Evolutionary conservation across 805 yeast genomes (phyloP).

Genomic region (Danielia reshetovae): DNA sequence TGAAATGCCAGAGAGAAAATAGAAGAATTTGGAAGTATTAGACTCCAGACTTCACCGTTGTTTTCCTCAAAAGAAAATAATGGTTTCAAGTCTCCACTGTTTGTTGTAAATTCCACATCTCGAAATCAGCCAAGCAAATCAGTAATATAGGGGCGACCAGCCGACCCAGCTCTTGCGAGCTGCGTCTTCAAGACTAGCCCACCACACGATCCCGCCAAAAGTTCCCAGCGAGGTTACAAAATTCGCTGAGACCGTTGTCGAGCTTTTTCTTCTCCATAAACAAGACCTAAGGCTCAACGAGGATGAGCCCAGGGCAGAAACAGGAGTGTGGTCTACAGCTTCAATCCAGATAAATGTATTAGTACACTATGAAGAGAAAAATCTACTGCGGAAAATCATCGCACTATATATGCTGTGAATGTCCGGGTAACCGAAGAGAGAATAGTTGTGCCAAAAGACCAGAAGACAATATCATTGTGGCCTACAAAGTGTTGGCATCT

Average conservation of each 20-base stretch:
- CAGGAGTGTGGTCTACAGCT: constrained; percentile 13
- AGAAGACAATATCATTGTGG: not conserved
- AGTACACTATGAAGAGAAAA: no score
- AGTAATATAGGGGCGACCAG: constrained; percentile 13
- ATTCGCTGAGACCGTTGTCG: constrained; percentile 12
- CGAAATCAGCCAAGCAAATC: no score
- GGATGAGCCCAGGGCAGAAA: constrained; percentile 21
- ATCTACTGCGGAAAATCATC: constrained; percentile 1
- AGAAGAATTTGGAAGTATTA: no score
- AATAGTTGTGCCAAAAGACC: no score
- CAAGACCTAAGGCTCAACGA: constrained; percentile 16
- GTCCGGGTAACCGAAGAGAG: no score
- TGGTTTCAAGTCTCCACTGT: no score
- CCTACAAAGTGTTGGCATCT: not conserved
- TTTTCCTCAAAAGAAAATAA: no score
- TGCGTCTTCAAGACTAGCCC: constrained; percentile 11
- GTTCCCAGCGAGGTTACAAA: constrained; percentile 15
- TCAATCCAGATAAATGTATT: no score
- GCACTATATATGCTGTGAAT: no score
- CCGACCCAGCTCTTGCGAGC: constrained; percentile 10
- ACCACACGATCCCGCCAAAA: constrained; percentile 18
- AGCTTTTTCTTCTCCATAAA: constrained; percentile 21
- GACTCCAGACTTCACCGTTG: no score
- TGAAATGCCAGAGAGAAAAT: no score
- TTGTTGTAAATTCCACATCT: no score